phyloP scores from a whole-genome alignment of 495 filamentous ascomycete species.

The Trichoderma reesei region DNA sequence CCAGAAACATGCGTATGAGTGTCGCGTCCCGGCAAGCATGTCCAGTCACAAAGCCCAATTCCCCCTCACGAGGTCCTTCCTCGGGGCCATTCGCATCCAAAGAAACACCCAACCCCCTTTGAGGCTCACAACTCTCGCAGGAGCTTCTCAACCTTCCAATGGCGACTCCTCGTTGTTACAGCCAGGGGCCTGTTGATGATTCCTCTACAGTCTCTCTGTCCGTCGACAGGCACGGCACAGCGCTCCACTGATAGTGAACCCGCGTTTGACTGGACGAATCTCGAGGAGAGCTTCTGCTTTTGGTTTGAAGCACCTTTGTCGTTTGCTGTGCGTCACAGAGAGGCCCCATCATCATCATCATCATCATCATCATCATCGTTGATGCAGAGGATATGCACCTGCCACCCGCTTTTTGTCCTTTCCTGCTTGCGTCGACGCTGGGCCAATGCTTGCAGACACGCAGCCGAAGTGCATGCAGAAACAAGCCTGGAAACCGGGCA shows the following conservation, averaged over 20 bases:
- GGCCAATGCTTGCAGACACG: neutral
- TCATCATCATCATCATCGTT: too few relatives aligned
- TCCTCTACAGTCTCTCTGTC: too few relatives aligned
- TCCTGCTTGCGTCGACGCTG: neutral
- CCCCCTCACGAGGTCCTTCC: neutral
- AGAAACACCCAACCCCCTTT: too few relatives aligned
- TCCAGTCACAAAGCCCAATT: slow-evolving; percentile 1
- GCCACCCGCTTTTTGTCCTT: neutral
- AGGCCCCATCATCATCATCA: too few relatives aligned
- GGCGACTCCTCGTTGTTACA: neutral
- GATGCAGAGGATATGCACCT: neutral
- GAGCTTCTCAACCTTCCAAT: neutral
- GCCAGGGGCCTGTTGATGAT: neutral
- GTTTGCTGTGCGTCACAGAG: too few relatives aligned
- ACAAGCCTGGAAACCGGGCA: neutral
- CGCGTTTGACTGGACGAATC: neutral
- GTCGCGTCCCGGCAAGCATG: neutral
- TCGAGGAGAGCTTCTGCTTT: neutral
- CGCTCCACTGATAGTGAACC: slow-evolving; percentile 4
- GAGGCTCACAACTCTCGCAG: too few relatives aligned
- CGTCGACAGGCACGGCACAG: neutral
- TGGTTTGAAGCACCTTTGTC: neutral
- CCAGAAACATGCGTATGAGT: neutral
- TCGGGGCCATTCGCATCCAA: too few relatives aligned
- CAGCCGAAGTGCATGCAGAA: slow-evolving; percentile 1